Conservation (phyloP, 495 filamentous ascomycete genomes). For the Physcia stellaris region DNA sequence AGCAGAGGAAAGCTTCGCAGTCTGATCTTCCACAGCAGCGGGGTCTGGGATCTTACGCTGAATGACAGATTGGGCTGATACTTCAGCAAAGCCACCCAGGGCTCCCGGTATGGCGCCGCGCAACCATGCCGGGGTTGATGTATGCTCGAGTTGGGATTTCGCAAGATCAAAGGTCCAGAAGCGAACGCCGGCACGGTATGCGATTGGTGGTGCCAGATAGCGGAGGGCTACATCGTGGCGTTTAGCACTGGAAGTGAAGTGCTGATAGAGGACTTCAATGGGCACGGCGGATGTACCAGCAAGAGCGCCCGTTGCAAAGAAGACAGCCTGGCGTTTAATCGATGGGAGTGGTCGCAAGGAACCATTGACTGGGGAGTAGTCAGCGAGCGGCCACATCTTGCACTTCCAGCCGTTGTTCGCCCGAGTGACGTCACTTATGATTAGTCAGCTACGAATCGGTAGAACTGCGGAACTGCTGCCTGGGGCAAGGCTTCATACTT, state of each 20-base stretch:
- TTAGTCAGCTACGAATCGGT: too few species aligned
- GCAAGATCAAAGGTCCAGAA: constrained; percentile 4
- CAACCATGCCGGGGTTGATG: neutral
- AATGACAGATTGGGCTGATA: neutral
- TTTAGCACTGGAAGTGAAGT: neutral
- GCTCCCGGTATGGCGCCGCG: constrained; percentile 1
- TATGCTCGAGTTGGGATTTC: constrained; percentile 1
- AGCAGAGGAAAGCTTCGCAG: too few species aligned
- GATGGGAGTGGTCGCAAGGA: too few species aligned
- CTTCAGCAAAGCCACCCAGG: neutral
- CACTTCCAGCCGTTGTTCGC: too few species aligned
- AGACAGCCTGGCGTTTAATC: constrained; percentile 2
- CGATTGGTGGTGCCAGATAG: neutral
- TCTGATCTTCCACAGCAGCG: too few species aligned
- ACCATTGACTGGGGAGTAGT: too few species aligned
- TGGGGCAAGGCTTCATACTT: too few species aligned
- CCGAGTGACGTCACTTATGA: too few species aligned
- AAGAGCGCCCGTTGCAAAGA: neutral
- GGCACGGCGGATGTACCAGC: constrained; percentile 2
- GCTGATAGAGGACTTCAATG: constrained; percentile 1
- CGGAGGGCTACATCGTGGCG: neutral
- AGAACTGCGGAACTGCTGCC: too few species aligned
- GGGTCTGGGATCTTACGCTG: neutral
- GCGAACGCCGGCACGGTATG: constrained; percentile 3
- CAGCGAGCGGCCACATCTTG: too few species aligned